These are phyloP conservation scores for Trametes polyzona DNA, from an alignment of 1,284 basidiomycete species.

Conservation along the genomic window DNA sequence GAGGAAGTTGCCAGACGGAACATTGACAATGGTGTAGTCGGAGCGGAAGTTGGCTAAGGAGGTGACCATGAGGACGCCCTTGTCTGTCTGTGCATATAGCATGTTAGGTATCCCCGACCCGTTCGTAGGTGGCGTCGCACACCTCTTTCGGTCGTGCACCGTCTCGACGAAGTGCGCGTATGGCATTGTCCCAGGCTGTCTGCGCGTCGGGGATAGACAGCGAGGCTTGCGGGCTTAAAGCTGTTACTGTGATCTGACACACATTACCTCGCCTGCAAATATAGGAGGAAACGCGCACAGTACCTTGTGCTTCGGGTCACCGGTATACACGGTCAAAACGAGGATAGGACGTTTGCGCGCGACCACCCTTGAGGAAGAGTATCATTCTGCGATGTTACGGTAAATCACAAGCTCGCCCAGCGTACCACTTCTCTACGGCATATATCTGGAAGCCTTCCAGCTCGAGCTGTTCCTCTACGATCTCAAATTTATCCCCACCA, in stretches of 20 bases:
- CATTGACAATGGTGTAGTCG: slow-evolving; percentile 79
- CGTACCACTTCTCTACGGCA: slow-evolving; percentile 81
- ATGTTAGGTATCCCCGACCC: background rate
- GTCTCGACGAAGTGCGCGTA: slow-evolving; percentile 63
- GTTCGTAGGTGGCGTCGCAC: slow-evolving; percentile 15
- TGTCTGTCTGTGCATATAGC: slow-evolving; percentile 50
- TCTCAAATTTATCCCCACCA: slow-evolving; percentile 44
- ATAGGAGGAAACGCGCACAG: background rate
- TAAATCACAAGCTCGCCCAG: slow-evolving; percentile 5
- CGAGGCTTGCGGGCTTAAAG: slow-evolving; percentile 49
- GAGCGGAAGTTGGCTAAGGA: slow-evolving; percentile 83
- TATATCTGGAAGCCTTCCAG: slow-evolving; percentile 74
- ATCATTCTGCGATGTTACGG: slow-evolving; percentile 15
- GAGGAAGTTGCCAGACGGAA: slow-evolving; percentile 71
- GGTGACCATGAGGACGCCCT: slow-evolving; percentile 77
- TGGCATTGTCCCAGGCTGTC: slow-evolving; percentile 60
- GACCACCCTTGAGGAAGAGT: slow-evolving; percentile 54
- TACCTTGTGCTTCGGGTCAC: slow-evolving; percentile 67
- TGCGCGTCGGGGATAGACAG: slow-evolving; percentile 50
- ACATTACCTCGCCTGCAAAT: background rate
- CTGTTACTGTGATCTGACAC: slow-evolving; percentile 60
- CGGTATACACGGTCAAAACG: slow-evolving; percentile 74
- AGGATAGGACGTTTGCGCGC: slow-evolving; percentile 62
- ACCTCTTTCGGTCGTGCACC: slow-evolving; percentile 72
- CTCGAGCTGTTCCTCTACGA: slow-evolving; percentile 49